Conservation (phyloP, 257 asterid species). For the Jaltomata sinuosa region DNA sequence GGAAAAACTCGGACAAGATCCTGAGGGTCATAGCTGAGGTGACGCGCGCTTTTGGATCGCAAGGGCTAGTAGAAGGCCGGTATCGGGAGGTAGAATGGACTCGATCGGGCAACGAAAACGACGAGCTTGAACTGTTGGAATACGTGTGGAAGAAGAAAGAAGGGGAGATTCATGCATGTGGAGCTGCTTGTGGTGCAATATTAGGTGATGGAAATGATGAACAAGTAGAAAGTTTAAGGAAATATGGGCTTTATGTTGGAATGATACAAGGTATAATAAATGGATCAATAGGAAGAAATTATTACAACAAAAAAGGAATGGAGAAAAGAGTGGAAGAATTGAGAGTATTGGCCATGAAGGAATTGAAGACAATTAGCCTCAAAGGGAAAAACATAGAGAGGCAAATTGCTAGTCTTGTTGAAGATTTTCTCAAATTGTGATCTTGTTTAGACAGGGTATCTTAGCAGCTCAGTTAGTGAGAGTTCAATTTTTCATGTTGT, state of each 20-base stretch:
- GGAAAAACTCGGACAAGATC: slow-evolving; percentile 15
- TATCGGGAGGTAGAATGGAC: slow-evolving; percentile 10
- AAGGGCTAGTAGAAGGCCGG: slow-evolving; percentile 43
- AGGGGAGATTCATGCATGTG: slow-evolving; percentile 56
- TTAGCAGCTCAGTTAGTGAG: too few relatives aligned
- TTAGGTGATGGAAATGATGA: slow-evolving; percentile 60
- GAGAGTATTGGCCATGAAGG: slow-evolving; percentile 38
- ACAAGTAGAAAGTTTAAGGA: slow-evolving; percentile 43
- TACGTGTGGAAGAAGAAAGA: slow-evolving; percentile 38
- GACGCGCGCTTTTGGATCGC: slow-evolving; percentile 38
- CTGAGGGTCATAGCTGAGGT: slow-evolving; percentile 45
- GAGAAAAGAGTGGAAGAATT: slow-evolving; percentile 21
- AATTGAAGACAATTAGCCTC: slow-evolving; percentile 30
- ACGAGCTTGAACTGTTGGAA: slow-evolving; percentile 14
- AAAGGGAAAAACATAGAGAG: slow-evolving; percentile 5
- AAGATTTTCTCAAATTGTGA: not conserved
- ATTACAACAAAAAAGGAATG: not conserved
- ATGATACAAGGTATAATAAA: slow-evolving; percentile 30
- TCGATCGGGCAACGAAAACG: not conserved
- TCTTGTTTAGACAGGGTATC: not conserved
- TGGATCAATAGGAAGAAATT: slow-evolving; percentile 10
- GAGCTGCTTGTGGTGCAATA: slow-evolving; percentile 76
- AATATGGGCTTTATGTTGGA: slow-evolving; percentile 45
- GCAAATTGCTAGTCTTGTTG: slow-evolving; percentile 20
- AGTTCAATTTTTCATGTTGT: too few relatives aligned